phyloP scores from a whole-genome alignment of 2,329 filamentous ascomycete genomes.

The Neurospora crassa region DNA sequence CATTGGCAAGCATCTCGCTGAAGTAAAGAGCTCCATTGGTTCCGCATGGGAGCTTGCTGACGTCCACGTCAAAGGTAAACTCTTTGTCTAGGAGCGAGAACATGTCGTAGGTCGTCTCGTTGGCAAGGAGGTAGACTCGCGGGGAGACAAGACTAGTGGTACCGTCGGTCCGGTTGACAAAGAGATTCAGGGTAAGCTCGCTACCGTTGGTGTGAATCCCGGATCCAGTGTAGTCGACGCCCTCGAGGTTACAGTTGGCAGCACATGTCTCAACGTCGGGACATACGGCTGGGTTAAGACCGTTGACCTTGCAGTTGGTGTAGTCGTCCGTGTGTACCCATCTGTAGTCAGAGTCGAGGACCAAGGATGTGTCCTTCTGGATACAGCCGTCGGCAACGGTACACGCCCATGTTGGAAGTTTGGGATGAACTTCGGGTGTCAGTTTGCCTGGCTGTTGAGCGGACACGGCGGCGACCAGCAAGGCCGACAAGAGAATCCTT shows the following conservation, averaged over 20 bases:
- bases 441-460: conserved; percentile 13
- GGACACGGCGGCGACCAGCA: neutral
- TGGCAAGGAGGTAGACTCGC: conserved; percentile 9
- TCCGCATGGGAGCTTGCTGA: conserved; percentile 10
- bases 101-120: conserved; percentile 11
- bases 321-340: conserved; percentile 30
- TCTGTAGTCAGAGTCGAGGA: conserved; percentile 37
- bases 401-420: conserved; percentile 39
- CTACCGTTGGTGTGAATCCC: conserved; percentile 8
- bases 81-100: conserved; percentile 8
- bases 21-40: conserved; percentile 13
- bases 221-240: conserved; percentile 17
- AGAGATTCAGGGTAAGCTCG: conserved; percentile 6
- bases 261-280: conserved; percentile 39
- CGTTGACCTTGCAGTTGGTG: conserved; percentile 25
- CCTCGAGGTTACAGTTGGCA: conserved; percentile 43
- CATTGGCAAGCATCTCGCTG: conserved; percentile 11
- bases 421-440: conserved; percentile 35
- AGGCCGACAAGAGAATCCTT: conserved; percentile 1
- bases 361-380: conserved; percentile 35
- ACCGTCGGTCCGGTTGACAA: conserved; percentile 4
- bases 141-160: conserved; percentile 1
- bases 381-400: conserved; percentile 40
- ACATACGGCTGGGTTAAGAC: conserved; percentile 33
- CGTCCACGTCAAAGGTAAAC: conserved; percentile 12